phyloP scores from a whole-genome alignment of 2,329 filamentous ascomycete genomes.

The Colletotrichum noveboracense region DNA sequence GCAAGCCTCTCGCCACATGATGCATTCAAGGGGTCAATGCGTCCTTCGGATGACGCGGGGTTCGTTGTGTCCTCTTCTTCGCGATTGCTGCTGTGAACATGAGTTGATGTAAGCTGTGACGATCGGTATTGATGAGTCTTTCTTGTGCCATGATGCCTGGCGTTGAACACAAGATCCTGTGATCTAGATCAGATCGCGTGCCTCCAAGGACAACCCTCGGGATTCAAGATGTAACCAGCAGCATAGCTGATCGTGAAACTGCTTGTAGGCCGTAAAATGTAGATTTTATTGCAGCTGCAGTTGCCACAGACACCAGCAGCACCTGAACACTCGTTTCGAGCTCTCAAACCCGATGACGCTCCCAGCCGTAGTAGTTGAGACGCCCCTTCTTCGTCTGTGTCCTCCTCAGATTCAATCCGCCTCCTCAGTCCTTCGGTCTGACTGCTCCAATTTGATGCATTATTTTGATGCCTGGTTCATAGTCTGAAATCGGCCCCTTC shows the following conservation, averaged over 20 bases:
- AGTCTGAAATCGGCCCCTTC: background rate
- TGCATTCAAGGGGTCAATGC: background rate
- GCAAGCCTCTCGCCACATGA: slow-evolving; percentile 16
- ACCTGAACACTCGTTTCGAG: background rate
- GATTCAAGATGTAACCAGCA: background rate
- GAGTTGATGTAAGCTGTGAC: background rate
- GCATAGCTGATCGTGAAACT: background rate
- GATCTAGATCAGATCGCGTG: background rate
- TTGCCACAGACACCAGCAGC: slow-evolving; percentile 2
- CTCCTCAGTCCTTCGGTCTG: background rate
- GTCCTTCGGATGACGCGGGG: slow-evolving; percentile 6
- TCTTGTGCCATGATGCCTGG: background rate
- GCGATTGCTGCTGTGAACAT: background rate
- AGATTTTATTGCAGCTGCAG: slow-evolving; percentile 15
- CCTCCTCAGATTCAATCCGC: background rate
- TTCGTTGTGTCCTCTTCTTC: background rate
- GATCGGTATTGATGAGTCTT: background rate
- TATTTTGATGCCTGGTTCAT: background rate
- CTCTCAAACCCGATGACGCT: background rate
- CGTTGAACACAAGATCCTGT: background rate
- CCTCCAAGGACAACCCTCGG: background rate
- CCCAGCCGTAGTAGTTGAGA: background rate
- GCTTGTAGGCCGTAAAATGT: background rate
- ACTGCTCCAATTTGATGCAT: background rate
- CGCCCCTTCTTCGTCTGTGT: background rate